Percentiles rank a stretch among this genome's conserved stretches.
These are phyloP conservation scores for Linnemannia elongata DNA, from an alignment of 192 early-diverging fungal species.

Conservation along the genomic window DNA sequence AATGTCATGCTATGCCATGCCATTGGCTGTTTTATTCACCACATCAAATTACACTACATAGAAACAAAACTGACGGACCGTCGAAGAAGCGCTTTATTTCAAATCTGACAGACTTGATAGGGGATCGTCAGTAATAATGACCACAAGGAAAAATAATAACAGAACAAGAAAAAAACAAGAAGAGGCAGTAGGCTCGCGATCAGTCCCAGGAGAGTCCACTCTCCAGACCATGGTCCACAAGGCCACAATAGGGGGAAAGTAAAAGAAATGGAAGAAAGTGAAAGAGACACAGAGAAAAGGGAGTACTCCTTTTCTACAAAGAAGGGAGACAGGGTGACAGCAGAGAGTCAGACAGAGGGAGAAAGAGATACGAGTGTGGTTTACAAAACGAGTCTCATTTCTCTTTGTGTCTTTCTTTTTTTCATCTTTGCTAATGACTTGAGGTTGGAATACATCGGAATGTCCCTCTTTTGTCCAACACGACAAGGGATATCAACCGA, in stretches of 20 bases:
- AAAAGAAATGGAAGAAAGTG: not conserved
- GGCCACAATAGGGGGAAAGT: not conserved
- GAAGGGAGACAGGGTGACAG: not conserved
- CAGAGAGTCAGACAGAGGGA: not conserved
- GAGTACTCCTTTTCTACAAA: conserved; percentile 7
- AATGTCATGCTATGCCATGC: not conserved
- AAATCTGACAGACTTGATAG: not conserved
- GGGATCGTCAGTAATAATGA: not conserved
- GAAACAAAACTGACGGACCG: not conserved
- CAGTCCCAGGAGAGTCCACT: not conserved
- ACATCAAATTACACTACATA: not conserved
- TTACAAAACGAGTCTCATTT: not conserved
- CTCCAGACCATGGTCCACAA: not conserved
- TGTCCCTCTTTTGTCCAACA: not conserved
- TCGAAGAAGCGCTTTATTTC: not conserved
- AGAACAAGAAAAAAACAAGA: not conserved
- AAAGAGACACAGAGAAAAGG: not conserved
- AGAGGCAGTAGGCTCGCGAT: not conserved
- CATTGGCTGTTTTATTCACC: not conserved
- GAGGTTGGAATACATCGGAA: conserved; percentile 28
- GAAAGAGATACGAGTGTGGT: not conserved
- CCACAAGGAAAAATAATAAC: not conserved
- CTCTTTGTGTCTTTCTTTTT: not conserved
- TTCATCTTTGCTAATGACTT: conserved; percentile 1
- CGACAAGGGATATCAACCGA: not conserved